Evolutionary conservation across 306 rosid genomes (phyloP).

Genomic region (Comarum palustre): DNA sequence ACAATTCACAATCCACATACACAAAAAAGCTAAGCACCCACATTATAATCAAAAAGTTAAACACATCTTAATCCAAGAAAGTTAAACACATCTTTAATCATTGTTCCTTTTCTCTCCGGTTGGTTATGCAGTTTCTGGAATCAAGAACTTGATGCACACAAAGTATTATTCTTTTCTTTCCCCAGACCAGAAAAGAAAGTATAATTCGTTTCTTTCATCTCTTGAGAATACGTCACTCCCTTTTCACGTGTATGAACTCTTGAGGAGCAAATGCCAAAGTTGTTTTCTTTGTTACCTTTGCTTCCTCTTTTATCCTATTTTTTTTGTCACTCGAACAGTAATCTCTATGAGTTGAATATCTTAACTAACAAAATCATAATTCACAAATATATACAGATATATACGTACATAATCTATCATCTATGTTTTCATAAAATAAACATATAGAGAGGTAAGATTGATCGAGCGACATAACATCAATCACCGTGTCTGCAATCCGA

Average conservation of each 20-base stretch:
- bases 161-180: slow-evolving; percentile 23
- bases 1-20: too few species aligned
- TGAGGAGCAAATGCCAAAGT: slow-evolving; percentile 10
- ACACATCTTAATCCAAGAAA: not conserved
- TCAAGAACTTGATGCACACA: slow-evolving; percentile 5
- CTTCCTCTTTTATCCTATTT: slow-evolving; percentile 24
- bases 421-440: too few species aligned
- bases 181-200: slow-evolving; percentile 12
- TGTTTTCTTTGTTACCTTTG: slow-evolving; percentile 22
- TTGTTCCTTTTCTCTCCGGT: slow-evolving; percentile 17
- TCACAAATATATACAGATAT: too few species aligned
- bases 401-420: too few species aligned
- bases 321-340: too few species aligned
- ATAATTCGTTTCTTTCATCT: slow-evolving; percentile 24
- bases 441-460: too few species aligned
- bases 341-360: too few species aligned
- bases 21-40: not conserved
- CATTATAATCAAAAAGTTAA: not conserved
- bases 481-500: too few species aligned
- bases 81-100: not conserved
- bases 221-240: not conserved
- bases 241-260: slow-evolving; percentile 16
- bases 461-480: too few species aligned
- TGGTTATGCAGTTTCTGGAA: slow-evolving; percentile 10
- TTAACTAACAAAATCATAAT: too few species aligned